Base-by-base conservation (phyloP, 2,329 filamentous ascomycete genomes). In the Metarhizium sp. region DNA sequence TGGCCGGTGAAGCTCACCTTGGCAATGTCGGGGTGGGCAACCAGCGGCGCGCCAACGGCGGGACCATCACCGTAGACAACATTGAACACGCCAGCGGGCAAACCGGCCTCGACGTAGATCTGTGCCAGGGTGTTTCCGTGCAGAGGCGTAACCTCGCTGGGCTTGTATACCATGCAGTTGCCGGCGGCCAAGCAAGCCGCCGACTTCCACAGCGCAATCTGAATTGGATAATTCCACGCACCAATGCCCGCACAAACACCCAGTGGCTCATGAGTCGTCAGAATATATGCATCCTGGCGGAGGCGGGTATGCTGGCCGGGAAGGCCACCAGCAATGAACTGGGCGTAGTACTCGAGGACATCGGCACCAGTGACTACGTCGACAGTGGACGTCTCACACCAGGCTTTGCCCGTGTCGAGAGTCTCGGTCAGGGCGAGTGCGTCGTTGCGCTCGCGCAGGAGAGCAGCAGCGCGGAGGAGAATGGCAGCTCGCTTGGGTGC, bases 1-100 rank as follows among this genome's bases (percentile, higher is more conserved):
- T 95, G 90, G 18, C 90, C 90, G 0, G 90, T 95, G 73, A 95
- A 95, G 66, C 86, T 90, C 63, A 95, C 89, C 73, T 95, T 95
- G 58, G 87, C 85, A 63, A 95, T 85, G 51, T 72, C 74, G 0
- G 82, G 80, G 67, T 95, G 89, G 3, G 81, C 73, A 2, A 88
- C 89, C 43, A 95, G 76, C 62, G 87, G 85, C 46, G 84, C 85
- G 50, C 90, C 90, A 5, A 90, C 86, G 45, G 60, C 61, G 10
- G 87, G 84, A 20, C 88, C 90, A 49, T 84, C 86, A 54, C 90
- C 90, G 66, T 94, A 88, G 50, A 95, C 80, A 40, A 95, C 86
- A 62, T 92, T 95, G 79, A 95, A 95, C 47, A 92, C 90, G 57
- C 90, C 90, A 0, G 85, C 78, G 1, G 90, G 90, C 2, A 95